These are phyloP conservation scores for Neocatenulostroma microsporum DNA, from an alignment of 2,329 filamentous ascomycete species.

Conservation along the genomic window DNA sequence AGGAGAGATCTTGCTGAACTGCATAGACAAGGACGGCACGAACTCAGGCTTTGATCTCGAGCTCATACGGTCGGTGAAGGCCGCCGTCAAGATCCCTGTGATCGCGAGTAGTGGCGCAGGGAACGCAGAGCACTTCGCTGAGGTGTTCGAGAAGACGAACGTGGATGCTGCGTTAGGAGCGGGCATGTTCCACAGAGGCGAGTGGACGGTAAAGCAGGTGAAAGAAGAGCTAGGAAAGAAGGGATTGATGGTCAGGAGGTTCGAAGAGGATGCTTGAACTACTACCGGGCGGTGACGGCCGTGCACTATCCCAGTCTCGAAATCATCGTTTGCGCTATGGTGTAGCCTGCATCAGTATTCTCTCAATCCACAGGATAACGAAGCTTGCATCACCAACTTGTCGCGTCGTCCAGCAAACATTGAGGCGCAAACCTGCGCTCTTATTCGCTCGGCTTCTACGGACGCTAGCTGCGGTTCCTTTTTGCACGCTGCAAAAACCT, in stretches of 20 bases:
- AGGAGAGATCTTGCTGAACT: conserved; percentile 92
- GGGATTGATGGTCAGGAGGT: conserved; percentile 70
- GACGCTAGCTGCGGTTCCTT: too few relatives aligned
- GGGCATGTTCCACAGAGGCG: conserved; percentile 93
- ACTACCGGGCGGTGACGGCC: too few relatives aligned
- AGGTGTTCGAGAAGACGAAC: conserved; percentile 77
- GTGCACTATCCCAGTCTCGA: too few relatives aligned
- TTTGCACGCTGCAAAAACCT: too few relatives aligned
- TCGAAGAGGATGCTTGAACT: conserved; percentile 59
- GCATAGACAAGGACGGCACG: conserved; percentile 93
- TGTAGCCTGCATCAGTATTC: too few relatives aligned
- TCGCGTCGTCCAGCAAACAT: too few relatives aligned
- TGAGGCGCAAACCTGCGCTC: too few relatives aligned
- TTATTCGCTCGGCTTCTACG: too few relatives aligned
- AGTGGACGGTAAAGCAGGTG: conserved; percentile 91
- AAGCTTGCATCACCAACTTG: too few relatives aligned
- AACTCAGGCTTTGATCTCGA: conserved; percentile 94
- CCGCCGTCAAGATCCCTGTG: conserved; percentile 80
- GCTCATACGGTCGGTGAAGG: conserved; percentile 80
- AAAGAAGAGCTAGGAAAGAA: conserved; percentile 69
- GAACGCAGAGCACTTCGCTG: conserved; percentile 75
- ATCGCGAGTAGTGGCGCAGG: conserved; percentile 93
- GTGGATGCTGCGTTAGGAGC: conserved; percentile 92
- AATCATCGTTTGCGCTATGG: too few relatives aligned
- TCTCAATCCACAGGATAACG: too few relatives aligned